phyloP scores from a whole-genome alignment of 805 yeast genomes.

The Yamadazyma laniorum region DNA sequence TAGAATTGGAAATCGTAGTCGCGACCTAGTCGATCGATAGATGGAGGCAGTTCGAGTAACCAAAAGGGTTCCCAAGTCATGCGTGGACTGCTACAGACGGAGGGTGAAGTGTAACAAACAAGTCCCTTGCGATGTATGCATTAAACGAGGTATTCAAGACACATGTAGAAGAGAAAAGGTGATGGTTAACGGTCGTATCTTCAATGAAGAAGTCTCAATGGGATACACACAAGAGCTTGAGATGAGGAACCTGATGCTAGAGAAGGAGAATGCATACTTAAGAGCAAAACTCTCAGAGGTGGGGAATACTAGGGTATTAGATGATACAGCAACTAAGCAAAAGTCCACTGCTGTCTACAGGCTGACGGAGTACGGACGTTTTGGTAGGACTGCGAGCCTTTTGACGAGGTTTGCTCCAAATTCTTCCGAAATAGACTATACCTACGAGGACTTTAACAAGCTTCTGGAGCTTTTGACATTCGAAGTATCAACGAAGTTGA shows the following conservation, averaged over 20 bases:
- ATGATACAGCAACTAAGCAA: not conserved
- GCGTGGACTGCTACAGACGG: slow-evolving; percentile 12
- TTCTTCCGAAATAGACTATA: slow-evolving; percentile 5
- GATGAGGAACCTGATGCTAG: slow-evolving; percentile 18
- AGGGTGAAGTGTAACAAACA: slow-evolving; percentile 16
- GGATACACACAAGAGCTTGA: slow-evolving; percentile 10
- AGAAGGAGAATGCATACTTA: slow-evolving; percentile 1
- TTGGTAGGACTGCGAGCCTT: slow-evolving; percentile 8
- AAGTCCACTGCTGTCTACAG: not conserved
- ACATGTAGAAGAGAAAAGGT: slow-evolving; percentile 32
- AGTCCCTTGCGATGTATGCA: slow-evolving; percentile 16
- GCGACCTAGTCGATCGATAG: too few species aligned
- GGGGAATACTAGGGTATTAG: not conserved
- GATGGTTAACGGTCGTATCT: slow-evolving; percentile 29
- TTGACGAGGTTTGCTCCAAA: slow-evolving; percentile 14
- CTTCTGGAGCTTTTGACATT: slow-evolving; percentile 8
- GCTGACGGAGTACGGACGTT: not conserved
- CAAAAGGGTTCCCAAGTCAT: slow-evolving; percentile 17
- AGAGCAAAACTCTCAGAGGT: not conserved
- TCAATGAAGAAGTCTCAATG: slow-evolving; percentile 14
- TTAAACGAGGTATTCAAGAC: slow-evolving; percentile 25
- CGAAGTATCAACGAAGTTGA: slow-evolving; percentile 5
- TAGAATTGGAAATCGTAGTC: too few species aligned
- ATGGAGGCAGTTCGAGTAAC: slow-evolving; percentile 12
- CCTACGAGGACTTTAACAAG: slow-evolving; percentile 5